Evolutionary conservation across 805 yeast species (phyloP).

Genomic region (Wickerhamiella spandovensis): DNA sequence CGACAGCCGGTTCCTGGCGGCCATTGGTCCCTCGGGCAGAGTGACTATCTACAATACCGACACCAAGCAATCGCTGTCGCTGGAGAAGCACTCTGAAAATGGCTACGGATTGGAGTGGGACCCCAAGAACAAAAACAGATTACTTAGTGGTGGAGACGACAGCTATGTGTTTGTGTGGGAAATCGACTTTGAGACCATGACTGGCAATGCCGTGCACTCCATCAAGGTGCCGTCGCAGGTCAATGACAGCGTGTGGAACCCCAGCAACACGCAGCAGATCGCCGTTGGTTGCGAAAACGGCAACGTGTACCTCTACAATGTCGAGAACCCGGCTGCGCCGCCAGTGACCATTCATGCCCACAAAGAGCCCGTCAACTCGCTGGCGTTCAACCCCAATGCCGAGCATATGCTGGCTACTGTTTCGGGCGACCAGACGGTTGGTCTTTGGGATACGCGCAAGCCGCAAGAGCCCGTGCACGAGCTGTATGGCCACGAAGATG

Average conservation of each 20-base stretch:
- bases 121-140: slow-evolving; percentile 21
- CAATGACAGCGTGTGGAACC: slow-evolving; percentile 56
- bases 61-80: neutral
- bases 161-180: slow-evolving; percentile 59
- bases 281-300: slow-evolving; percentile 65
- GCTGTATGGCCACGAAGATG: slow-evolving; percentile 59
- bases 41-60: slow-evolving; percentile 4
- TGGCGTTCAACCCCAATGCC: slow-evolving; percentile 48
- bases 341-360: slow-evolving; percentile 31
- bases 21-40: slow-evolving; percentile 9
- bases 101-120: slow-evolving; percentile 72
- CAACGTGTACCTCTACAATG: slow-evolving; percentile 46
- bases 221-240: slow-evolving; percentile 32
- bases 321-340: neutral
- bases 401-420: slow-evolving; percentile 53
- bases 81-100: slow-evolving; percentile 37
- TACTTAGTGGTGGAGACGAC: slow-evolving; percentile 60
- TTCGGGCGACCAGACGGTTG: slow-evolving; percentile 54
- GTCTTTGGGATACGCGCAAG: slow-evolving; percentile 60
- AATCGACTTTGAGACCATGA: slow-evolving; percentile 21
- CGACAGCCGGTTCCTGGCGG: slow-evolving; percentile 7
- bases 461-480: slow-evolving; percentile 46
- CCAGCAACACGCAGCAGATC: slow-evolving; percentile 33
- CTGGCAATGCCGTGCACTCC: neutral
- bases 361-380: slow-evolving; percentile 49